These are phyloP conservation scores for Mucor velutinosus DNA, from an alignment of 371 early-diverging fungal species.

Conservation along the genomic window DNA sequence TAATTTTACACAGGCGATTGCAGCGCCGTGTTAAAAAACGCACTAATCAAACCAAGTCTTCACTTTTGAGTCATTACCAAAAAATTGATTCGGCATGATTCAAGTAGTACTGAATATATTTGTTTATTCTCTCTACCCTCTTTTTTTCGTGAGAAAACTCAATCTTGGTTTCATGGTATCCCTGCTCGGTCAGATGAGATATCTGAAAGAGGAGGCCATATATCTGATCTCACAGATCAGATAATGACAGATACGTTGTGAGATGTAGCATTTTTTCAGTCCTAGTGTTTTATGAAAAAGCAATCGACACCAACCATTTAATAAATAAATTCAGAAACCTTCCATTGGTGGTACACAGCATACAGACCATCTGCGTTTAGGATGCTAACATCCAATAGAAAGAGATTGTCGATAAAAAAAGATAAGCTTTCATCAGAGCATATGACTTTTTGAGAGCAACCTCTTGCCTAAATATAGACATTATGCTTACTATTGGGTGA, in stretches of 20 bases:
- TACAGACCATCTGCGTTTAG: constrained; percentile 1
- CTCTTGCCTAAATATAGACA: constrained; percentile 4
- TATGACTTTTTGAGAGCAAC: constrained; percentile 12
- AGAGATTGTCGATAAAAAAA: not conserved
- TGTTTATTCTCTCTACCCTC: not conserved
- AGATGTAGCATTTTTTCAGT: not conserved
- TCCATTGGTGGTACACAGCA: constrained; percentile 2
- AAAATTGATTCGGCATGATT: constrained; percentile 8
- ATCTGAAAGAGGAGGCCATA: not conserved
- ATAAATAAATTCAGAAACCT: not conserved
- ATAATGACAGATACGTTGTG: not conserved
- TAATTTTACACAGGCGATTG: not conserved
- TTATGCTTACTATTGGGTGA: constrained; percentile 9
- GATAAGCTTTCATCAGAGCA: constrained; percentile 15
- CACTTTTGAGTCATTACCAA: constrained; percentile 4
- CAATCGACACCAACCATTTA: not conserved
- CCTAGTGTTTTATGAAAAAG: not conserved
- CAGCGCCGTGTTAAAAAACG: not conserved
- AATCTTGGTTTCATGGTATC: constrained; percentile 2
- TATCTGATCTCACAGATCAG: not conserved
- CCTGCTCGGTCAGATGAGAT: not conserved
- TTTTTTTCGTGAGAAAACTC: constrained; percentile 14
- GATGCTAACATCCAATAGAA: constrained; percentile 6
- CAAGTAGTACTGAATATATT: not conserved
- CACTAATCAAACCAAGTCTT: constrained; percentile 7